Evolutionary conservation across 73 alveolate genomes (phyloP), one percentile per base, ranked within the genome.

Genomic region (Paramecium sonneborni): DNA sequence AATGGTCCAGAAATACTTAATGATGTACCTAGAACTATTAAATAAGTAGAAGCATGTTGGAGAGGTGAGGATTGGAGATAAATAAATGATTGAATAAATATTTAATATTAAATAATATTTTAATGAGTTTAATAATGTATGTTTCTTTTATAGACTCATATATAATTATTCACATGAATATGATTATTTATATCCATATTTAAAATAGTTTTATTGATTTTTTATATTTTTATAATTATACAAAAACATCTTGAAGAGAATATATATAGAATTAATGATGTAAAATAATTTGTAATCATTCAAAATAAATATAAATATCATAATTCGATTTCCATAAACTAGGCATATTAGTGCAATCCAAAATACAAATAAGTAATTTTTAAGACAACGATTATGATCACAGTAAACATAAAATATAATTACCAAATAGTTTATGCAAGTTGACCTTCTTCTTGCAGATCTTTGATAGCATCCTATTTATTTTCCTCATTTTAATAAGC

Each of bases 21-120:
- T 35, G 86, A 82, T 32, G 98, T 98, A 26, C 99, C 99, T 11
- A 98, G 99, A 94, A 97, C 99, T 6, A 96, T 95, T 11, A 98
- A 92, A 21, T 98, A 98, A 93, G 98, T 98, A 68, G 99, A 98
- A 94, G 97, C 96, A n/a, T 76, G 92, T 23, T n/a, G 20, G 84
- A 62, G 84, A 62, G 84, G 84, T 21, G 84, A 62, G 41, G 84
- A 62, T 62, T 5, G 84, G 41, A 5, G 35, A 52, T 52, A 5
- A 52, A 52, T 52, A 18, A 35, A 35, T 4, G 6, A 35, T 35
- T 35, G 43, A 35, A 6, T 35, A 35, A 35, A 35, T 35, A 35
- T 4, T 2, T 35, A 35, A 35, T 35, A 35, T 4, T 35, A 6
- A 35, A 35, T 35, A 6, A 35, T 4, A n/a, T n/a, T n/a, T n/a